phyloP scores from a whole-genome alignment of 192 early-diverging fungal genomes.

The Linnemannia exigua region DNA sequence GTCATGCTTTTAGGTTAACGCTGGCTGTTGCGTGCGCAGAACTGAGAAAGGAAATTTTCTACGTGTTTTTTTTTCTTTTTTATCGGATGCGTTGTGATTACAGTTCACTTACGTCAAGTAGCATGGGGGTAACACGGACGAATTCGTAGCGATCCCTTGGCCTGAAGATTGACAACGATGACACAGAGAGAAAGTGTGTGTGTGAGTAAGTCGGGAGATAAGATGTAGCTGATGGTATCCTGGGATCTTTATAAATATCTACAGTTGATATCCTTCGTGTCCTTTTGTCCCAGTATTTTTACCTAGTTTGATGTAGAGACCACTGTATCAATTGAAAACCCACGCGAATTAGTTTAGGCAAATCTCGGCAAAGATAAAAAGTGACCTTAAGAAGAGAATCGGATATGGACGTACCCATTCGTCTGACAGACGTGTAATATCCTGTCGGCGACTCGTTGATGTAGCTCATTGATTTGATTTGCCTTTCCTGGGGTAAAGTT shows the following conservation, averaged over 20 bases:
- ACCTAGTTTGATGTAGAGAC: constrained; percentile 88
- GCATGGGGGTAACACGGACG: constrained; percentile 72
- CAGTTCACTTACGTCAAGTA: constrained; percentile 39
- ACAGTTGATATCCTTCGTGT: neutral
- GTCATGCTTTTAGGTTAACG: neutral
- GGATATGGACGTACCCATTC: constrained; percentile 68
- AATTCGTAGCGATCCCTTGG: constrained; percentile 79
- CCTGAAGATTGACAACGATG: constrained; percentile 61
- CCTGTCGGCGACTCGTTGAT: constrained; percentile 77
- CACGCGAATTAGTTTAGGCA: neutral
- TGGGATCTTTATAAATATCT: neutral
- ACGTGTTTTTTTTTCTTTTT: neutral
- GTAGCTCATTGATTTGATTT: constrained; percentile 75
- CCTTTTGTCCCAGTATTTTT: neutral
- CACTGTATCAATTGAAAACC: constrained; percentile 44
- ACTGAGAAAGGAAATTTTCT: constrained; percentile 5
- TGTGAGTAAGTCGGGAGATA: neutral
- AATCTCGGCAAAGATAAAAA: neutral
- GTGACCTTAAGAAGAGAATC: neutral
- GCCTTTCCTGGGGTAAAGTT: constrained; percentile 81
- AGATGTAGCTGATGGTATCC: neutral
- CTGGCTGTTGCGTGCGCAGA: neutral
- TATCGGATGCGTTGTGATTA: constrained; percentile 27
- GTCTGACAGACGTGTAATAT: constrained; percentile 83
- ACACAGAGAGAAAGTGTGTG: neutral